Evolutionary conservation across 176 grass and related monocot species (phyloP).

Genomic region (Aegilops bicornis): DNA sequence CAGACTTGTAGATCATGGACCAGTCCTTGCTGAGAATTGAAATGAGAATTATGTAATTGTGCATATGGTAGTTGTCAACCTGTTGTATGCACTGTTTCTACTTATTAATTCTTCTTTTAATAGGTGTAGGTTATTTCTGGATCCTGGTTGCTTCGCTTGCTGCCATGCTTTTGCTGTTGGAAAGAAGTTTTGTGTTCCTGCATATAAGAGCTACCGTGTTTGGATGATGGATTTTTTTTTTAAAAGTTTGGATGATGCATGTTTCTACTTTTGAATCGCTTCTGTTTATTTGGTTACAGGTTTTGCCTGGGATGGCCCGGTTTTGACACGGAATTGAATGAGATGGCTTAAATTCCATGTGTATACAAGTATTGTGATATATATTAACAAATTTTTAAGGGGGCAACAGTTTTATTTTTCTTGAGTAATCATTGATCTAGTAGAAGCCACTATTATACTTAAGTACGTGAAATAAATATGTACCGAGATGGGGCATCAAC

Average conservation of each 20-base stretch:
- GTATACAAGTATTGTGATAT: too few relatives aligned
- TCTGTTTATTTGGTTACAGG: not conserved
- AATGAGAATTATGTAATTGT: slow-evolving; percentile 4
- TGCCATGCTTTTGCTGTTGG: not conserved
- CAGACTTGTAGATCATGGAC: slow-evolving; percentile 32
- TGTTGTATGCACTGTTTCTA: not conserved
- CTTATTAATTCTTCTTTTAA: not conserved
- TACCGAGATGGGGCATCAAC: too few relatives aligned
- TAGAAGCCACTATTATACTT: too few relatives aligned
- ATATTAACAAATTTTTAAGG: too few relatives aligned
- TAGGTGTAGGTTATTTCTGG: not conserved
- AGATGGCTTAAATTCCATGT: too few relatives aligned
- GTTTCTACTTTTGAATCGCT: not conserved
- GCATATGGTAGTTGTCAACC: not conserved
- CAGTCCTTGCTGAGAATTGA: not conserved
- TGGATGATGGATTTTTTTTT: too few relatives aligned
- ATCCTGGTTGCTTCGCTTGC: not conserved
- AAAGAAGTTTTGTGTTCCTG: too few relatives aligned
- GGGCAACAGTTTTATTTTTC: too few relatives aligned
- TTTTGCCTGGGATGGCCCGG: too few relatives aligned
- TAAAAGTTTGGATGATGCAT: not conserved
- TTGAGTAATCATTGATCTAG: too few relatives aligned
- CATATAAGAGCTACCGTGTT: not conserved
- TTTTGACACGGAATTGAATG: too few relatives aligned
- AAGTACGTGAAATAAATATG: too few relatives aligned